Percentiles rank a stretch among this genome's conserved stretches.
phyloP scores from a whole-genome alignment of 441 rosid genomes.

The Cnidoscolus chayamansa region DNA sequence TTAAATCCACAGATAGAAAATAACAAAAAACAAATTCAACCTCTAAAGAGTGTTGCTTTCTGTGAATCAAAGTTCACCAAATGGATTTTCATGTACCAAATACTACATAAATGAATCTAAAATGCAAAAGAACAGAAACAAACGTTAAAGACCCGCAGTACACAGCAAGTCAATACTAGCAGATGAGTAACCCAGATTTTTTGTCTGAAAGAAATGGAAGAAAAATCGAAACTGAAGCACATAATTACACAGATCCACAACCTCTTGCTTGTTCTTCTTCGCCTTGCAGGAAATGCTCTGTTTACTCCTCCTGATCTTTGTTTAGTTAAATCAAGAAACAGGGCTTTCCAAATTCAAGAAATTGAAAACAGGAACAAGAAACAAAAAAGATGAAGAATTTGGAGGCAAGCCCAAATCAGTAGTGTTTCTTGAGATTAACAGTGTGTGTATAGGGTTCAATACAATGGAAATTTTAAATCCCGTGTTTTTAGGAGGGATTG shows the following conservation, averaged over 20 bases:
- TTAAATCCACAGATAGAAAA: not conserved
- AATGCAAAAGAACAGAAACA: not conserved
- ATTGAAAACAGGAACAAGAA: not conserved
- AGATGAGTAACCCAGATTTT: not conserved
- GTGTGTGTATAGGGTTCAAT: not conserved
- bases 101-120: not conserved
- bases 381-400: too few relatives aligned
- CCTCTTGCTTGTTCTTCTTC: conserved; percentile 21
- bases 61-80: not conserved
- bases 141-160: not conserved
- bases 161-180: not conserved
- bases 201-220: not conserved
- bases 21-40: not conserved
- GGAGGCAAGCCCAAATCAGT: too few relatives aligned
- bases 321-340: conserved; percentile 9
- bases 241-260: not conserved
- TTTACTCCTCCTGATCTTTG: not conserved
- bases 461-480: too few relatives aligned
- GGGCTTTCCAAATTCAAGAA: not conserved
- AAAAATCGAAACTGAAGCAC: conserved; percentile 2
- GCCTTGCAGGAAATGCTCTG: not conserved
- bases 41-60: not conserved
- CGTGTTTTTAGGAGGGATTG: not conserved
- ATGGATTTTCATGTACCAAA: not conserved
- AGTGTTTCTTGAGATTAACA: not conserved